Base-by-base conservation (phyloP, 352 stramenopile species). In the Phytopythium delawarense region DNA sequence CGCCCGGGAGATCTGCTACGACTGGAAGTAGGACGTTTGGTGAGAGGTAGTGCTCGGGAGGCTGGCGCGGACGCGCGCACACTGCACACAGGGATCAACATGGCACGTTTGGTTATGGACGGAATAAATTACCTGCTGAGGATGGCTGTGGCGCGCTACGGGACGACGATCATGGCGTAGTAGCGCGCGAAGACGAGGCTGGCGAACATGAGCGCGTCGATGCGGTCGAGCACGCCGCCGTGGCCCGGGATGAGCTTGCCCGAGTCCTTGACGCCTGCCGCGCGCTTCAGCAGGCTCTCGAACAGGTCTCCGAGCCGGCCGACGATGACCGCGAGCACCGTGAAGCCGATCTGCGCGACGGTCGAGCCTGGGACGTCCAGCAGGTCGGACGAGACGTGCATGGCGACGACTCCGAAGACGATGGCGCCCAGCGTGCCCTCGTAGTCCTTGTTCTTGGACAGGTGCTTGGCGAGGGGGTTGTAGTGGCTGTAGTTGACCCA, bases 401-500 rank as follows among this genome's bases (percentile, higher is more conserved):
- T 97, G 4, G 94, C 87, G 13, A 87, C 88, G 23, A 98, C 52
- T 21, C 87, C 92, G 18, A 88, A 87, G 0, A 94, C 23, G 28
- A 88, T 77, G 21, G 94, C 96, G 11, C 88, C 93, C 34, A 54
- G 53, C 8, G 96, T 93, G 20, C 96, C 96, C 75, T 99, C 95
- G 18, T 98, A 90, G 50, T 97, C 97, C 70, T 99, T 99, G 79
- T 98, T 98, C 23, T 96, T 96, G 58, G 90, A 98, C 9, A 97
- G 71, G 49, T 94, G 91, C 4, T 89, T 88, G 2, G 95, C 94
- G 7, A 96, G 80, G 8, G 78, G 76, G 39, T 88, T 78, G 46
- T 98, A 89, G 46, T 78, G 71, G 9, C 81, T 82, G 35, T 98
- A 87, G 35, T 94, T 90, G 13, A 81, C 90, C 13, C 82, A 79